Conservation (phyloP, 768 basidiomycete genomes). For the Sporobolomyces phaffii region DNA sequence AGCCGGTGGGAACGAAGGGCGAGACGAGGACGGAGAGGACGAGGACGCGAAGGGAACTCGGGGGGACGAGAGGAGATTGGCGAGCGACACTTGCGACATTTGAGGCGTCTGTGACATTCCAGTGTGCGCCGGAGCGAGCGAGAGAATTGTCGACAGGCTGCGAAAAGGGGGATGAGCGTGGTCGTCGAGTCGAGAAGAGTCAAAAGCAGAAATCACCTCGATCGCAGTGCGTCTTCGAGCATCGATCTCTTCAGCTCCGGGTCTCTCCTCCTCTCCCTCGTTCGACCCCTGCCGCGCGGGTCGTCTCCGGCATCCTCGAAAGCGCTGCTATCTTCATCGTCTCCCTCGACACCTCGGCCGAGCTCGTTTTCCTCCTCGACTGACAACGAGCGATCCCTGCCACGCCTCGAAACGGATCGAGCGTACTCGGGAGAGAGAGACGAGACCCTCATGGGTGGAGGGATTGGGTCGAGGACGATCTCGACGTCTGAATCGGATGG, state of each 20-base stretch:
- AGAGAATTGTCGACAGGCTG: conserved; percentile 34
- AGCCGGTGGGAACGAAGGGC: neutral
- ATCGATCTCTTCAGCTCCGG: conserved; percentile 25
- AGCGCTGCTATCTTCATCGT: conserved; percentile 32
- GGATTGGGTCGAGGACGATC: neutral
- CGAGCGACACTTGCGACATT: conserved; percentile 21
- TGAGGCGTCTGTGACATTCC: conserved; percentile 28
- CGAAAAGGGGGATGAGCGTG: neutral
- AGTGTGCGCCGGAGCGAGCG: conserved; percentile 19
- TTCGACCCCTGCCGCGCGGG: conserved; percentile 7
- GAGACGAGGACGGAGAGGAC: neutral
- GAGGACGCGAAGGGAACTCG: neutral
- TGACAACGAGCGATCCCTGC: neutral
- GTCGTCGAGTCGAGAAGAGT: neutral
- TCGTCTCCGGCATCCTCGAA: conserved; percentile 23
- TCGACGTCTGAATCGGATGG: neutral
- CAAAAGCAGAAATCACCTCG: conserved; percentile 1
- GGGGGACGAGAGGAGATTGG: conserved; percentile 19
- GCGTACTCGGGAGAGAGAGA: neutral
- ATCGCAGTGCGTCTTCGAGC: conserved; percentile 34
- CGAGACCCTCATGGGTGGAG: neutral
- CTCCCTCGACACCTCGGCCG: conserved; percentile 25
- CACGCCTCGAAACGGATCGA: neutral
- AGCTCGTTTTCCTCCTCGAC: neutral
- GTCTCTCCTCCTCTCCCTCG: conserved; percentile 22